These are phyloP conservation scores for Candida loeiensis DNA, from an alignment of 805 yeast species.

Conservation along the genomic window DNA sequence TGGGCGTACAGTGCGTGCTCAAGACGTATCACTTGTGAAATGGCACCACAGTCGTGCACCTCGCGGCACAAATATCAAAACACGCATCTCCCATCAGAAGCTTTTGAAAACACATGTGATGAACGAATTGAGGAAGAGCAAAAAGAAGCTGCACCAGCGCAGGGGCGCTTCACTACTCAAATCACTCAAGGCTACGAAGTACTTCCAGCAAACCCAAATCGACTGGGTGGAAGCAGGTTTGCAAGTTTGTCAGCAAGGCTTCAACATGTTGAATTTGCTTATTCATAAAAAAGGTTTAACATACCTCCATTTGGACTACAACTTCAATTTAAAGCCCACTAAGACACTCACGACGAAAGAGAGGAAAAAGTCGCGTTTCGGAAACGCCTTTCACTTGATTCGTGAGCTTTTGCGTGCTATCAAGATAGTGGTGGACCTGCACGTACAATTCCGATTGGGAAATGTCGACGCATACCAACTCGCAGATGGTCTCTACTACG, in stretches of 20 bases:
- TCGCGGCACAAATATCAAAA: slow-evolving; percentile 64
- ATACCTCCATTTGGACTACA: slow-evolving; percentile 89
- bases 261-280: slow-evolving; percentile 83
- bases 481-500: slow-evolving; percentile 91
- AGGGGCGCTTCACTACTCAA: slow-evolving; percentile 59
- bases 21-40: slow-evolving; percentile 84
- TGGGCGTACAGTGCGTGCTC: slow-evolving; percentile 74
- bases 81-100: slow-evolving; percentile 84
- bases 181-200: slow-evolving; percentile 72
- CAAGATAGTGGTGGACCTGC: slow-evolving; percentile 87
- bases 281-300: slow-evolving; percentile 90
- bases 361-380: slow-evolving; percentile 91
- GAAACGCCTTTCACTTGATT: slow-evolving; percentile 91
- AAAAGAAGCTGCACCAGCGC: slow-evolving; percentile 24
- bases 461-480: slow-evolving; percentile 89
- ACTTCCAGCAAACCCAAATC: slow-evolving; percentile 83
- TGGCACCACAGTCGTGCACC: slow-evolving; percentile 78
- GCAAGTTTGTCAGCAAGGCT: slow-evolving; percentile 90
- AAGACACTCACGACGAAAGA: slow-evolving; percentile 95
- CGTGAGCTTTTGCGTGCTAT: slow-evolving; percentile 83
- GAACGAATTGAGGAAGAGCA: slow-evolving; percentile 52
- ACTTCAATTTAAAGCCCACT: slow-evolving; percentile 93
- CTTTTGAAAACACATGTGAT: slow-evolving; percentile 72
- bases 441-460: slow-evolving; percentile 86
- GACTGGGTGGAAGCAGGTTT: slow-evolving; percentile 99